Percentiles rank a stretch among this genome's conserved stretches.
Conservation (phyloP, 345 rosid genomes). For the Firmiana major region DNA sequence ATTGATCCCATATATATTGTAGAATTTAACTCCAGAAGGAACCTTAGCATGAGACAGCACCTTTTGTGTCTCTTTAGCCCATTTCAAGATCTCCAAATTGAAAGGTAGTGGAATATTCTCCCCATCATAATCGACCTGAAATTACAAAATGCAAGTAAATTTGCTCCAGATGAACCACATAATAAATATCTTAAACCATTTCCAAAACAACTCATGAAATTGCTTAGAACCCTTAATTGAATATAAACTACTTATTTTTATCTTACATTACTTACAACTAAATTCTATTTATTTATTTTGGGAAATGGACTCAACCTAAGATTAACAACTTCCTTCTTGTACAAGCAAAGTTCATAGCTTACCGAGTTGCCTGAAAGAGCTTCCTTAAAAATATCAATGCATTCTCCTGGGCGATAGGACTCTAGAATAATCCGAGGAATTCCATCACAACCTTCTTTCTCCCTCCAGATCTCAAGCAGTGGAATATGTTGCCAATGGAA, state of each 20-base stretch:
- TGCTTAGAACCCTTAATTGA: background rate
- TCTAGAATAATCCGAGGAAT: constrained; percentile 49
- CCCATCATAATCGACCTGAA: constrained; percentile 68
- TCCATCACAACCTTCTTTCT: constrained; percentile 44
- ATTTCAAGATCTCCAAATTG: constrained; percentile 77
- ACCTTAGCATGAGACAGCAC: constrained; percentile 59
- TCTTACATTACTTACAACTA: background rate
- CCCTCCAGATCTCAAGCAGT: constrained; percentile 70
- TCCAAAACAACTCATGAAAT: background rate
- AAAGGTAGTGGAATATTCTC: constrained; percentile 66
- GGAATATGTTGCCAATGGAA: constrained; percentile 66
- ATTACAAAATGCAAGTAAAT: background rate
- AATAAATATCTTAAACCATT: constrained; percentile 5
- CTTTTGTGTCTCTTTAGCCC: constrained; percentile 69
- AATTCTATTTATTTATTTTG: background rate
- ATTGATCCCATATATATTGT: constrained; percentile 81
- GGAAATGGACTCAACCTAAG: background rate
- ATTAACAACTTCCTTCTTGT: background rate
- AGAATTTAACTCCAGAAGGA: constrained; percentile 83
- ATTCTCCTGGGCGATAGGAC: constrained; percentile 55
- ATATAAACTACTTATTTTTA: background rate
- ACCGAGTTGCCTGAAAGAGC: constrained; percentile 75
- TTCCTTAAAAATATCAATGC: constrained; percentile 51
- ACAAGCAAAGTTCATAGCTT: constrained; percentile 26
- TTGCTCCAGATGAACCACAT: background rate